Conservation (phyloP, 495 filamentous ascomycete species). For the Tuber aestivum region DNA sequence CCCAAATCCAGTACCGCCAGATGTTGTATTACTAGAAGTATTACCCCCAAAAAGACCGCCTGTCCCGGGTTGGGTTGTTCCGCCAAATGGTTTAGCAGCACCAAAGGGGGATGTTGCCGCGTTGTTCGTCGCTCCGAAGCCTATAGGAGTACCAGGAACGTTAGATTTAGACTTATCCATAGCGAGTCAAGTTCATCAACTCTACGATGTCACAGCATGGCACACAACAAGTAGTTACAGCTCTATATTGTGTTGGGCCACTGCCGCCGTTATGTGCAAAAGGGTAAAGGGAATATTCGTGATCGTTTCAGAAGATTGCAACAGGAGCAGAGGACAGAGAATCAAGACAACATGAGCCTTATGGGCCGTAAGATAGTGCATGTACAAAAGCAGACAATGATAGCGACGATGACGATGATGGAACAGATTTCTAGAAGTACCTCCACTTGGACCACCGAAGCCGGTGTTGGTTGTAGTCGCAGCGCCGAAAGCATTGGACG, state of each 20-base stretch:
- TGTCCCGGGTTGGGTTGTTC: constrained; percentile 42
- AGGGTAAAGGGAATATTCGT: constrained; percentile 16
- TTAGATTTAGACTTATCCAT: constrained; percentile 34
- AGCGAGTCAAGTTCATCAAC: constrained; percentile 31
- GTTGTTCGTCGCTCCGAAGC: constrained; percentile 50
- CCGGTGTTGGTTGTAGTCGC: constrained; percentile 35
- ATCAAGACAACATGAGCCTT: constrained; percentile 17
- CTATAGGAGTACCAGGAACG: constrained; percentile 39
- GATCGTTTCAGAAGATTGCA: constrained; percentile 18
- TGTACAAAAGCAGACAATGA: constrained; percentile 33
- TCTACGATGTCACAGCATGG: constrained; percentile 29
- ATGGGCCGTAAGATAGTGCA: constrained; percentile 25
- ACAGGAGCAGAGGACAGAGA: constrained; percentile 23
- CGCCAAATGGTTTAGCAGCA: constrained; percentile 47
- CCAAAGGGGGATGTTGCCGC: constrained; percentile 42
- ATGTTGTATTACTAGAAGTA: constrained; percentile 48
- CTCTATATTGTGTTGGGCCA: constrained; percentile 27
- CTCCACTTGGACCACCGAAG: constrained; percentile 38
- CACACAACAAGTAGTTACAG: constrained; percentile 8
- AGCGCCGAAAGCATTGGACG: constrained; percentile 35
- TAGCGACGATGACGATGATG: constrained; percentile 34
- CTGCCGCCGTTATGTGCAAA: background rate
- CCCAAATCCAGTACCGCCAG: constrained; percentile 53
- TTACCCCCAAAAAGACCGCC: constrained; percentile 47
- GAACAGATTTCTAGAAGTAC: constrained; percentile 41